A percentile compares a stretch with the other conserved stretches of the same genome.
These are phyloP conservation scores for Jaltomata sinuosa DNA, from an alignment of 257 asterid species.

Conservation along the genomic window DNA sequence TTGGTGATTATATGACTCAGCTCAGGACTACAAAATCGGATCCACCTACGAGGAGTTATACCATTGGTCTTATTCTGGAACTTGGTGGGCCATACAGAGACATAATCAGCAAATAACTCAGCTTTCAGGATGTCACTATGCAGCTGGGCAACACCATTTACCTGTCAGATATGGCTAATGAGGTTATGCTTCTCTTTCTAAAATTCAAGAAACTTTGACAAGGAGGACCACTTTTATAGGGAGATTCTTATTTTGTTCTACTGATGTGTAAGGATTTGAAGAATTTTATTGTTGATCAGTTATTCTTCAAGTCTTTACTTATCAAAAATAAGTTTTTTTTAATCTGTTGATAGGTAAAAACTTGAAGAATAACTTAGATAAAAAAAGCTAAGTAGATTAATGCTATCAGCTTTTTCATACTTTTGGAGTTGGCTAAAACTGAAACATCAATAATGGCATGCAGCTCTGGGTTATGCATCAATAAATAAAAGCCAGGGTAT, in stretches of 20 bases:
- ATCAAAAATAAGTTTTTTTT: neutral
- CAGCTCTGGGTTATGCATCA: neutral
- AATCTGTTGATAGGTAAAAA: neutral
- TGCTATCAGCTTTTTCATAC: slow-evolving; percentile 6
- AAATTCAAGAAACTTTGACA: neutral
- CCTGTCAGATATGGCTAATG: slow-evolving; percentile 35
- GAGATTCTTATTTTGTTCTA: neutral
- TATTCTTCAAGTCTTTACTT: neutral
- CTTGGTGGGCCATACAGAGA: slow-evolving; percentile 89
- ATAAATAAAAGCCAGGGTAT: neutral
- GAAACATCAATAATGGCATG: neutral
- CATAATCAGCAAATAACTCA: slow-evolving; percentile 86
- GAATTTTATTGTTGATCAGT: too few species aligned
- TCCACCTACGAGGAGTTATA: slow-evolving; percentile 99
- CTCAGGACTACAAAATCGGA: slow-evolving; percentile 86
- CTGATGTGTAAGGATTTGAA: neutral
- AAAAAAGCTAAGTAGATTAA: neutral
- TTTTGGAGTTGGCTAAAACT: neutral
- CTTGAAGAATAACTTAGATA: neutral
- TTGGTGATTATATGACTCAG: slow-evolving; percentile 91
- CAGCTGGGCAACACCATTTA: slow-evolving; percentile 96
- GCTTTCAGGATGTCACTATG: slow-evolving; percentile 88
- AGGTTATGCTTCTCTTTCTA: neutral
- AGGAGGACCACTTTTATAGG: neutral
- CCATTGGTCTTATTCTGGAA: slow-evolving; percentile 99